These are phyloP conservation scores for Citrus medica DNA, from an alignment of 345 rosid genomes.

Conservation along the genomic window DNA sequence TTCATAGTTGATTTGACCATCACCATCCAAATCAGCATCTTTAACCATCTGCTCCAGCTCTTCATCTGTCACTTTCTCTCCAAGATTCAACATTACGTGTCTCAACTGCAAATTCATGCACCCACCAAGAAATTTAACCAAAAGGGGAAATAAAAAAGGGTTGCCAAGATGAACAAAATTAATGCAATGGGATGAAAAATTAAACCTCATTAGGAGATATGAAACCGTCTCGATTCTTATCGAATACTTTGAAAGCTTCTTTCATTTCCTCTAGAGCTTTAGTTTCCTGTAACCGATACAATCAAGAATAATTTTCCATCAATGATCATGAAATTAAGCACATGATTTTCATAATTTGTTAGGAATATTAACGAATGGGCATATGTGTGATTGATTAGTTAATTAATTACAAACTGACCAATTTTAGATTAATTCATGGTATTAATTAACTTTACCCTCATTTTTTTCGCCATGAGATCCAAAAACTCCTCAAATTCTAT, in stretches of 20 bases:
- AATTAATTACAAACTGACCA: neutral
- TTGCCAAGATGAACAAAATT: neutral
- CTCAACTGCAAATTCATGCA: conserved; percentile 37
- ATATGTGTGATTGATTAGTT: neutral
- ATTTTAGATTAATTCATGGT: neutral
- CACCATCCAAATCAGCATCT: conserved; percentile 62
- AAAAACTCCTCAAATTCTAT: conserved; percentile 68
- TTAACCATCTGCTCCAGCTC: conserved; percentile 51
- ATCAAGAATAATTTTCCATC: neutral
- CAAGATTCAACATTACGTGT: conserved; percentile 48
- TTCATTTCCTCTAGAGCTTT: conserved; percentile 52
- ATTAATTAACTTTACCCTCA: conserved; percentile 37
- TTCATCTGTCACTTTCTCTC: conserved; percentile 50
- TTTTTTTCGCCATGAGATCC: conserved; percentile 65
- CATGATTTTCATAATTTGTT: neutral
- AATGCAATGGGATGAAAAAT: neutral
- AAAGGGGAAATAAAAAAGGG: neutral
- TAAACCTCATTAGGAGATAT: conserved; percentile 61
- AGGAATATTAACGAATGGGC: neutral
- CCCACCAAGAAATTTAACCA: neutral
- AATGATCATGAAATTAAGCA: neutral
- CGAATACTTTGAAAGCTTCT: conserved; percentile 69
- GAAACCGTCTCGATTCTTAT: conserved; percentile 66
- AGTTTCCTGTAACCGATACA: conserved; percentile 32
- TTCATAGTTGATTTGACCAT: conserved; percentile 56